Evolutionary conservation across 116 monocot species (phyloP), one percentile per base, ranked within the genome.

Genomic region (Phalaenopsis hybrid): DNA sequence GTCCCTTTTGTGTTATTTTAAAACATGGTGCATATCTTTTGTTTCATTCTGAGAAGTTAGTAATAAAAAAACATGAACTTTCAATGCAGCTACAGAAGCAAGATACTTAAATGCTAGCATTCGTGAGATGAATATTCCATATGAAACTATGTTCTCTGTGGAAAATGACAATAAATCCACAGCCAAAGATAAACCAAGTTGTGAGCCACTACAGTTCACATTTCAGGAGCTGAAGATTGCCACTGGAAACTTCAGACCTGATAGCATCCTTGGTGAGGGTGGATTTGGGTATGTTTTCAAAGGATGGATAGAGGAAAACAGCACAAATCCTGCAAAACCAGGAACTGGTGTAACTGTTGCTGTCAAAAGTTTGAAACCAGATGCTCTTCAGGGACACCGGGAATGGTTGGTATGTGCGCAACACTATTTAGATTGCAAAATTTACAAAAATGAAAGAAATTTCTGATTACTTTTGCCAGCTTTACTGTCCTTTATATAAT

Each of bases 101-200:
- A 89, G 89, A 87, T 91, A 88, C 70, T 80, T 92, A 80, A 95
- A 92, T 88, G 92, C 92, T 75, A 91, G 92, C 83, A 90, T 88
- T 81, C 84, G 86, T 44, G 92, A 92, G 75, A 85, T 92, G 61
- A 79, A 75, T 57, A 81, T 79, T 78, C 81, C 78, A 73, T 50
- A 83, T 79, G 89, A 87, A 78, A 43, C 85, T 50, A 59, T 68
- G 75, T 78, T 74, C 31, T 81, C 83, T 75, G 72, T 21, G 45
- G 87, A 88, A 82, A 86, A 83, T 58, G 74, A 20, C 77, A 69
- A 67, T 44, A 81, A 84, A 52, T 79, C 83, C 63, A 78, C 79
- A 79, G 63, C 67, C 50, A 80, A 77, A 81, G 81, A 85, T 52
- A 89, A 83, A 41, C 55, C 44, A 46, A 37, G 65, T 34, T 45